A percentile compares a stretch with the other conserved stretches of the same genome.
Evolutionary conservation across 345 rosid genomes (phyloP).

Genomic region (Ceriops tagal): DNA sequence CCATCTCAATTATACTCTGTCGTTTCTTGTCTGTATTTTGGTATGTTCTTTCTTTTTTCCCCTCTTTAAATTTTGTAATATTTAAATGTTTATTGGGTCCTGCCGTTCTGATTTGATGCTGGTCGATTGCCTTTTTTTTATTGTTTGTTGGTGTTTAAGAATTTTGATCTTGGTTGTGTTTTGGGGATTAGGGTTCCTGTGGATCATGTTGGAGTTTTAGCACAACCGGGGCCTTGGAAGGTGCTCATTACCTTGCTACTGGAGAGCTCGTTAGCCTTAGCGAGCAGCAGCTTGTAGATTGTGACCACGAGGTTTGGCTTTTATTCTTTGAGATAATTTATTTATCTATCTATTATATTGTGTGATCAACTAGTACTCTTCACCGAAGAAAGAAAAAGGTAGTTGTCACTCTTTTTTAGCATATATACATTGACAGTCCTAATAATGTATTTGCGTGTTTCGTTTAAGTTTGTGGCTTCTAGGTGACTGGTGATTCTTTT

Average conservation of each 20-base stretch:
- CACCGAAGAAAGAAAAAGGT: too few species aligned
- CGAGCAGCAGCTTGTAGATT: slow-evolving; percentile 97
- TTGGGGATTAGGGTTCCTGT: slow-evolving; percentile 62
- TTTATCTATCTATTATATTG: not conserved
- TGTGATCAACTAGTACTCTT: too few species aligned
- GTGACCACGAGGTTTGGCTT: slow-evolving; percentile 87
- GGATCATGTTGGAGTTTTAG: slow-evolving; percentile 99
- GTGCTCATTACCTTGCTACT: slow-evolving; percentile 77
- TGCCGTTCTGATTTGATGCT: not conserved
- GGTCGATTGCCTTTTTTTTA: too few species aligned
- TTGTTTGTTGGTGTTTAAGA: not conserved
- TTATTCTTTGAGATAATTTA: too few species aligned
- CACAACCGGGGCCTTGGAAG: slow-evolving; percentile 89
- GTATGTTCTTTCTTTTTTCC: too few species aligned
- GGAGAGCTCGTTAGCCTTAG: slow-evolving; percentile 92
- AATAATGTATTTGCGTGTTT: not conserved
- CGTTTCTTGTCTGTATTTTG: too few species aligned
- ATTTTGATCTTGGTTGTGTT: not conserved
- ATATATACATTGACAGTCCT: too few species aligned
- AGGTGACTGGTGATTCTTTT: not conserved
- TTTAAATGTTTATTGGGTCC: too few species aligned
- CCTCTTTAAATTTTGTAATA: too few species aligned
- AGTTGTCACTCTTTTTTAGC: too few species aligned
- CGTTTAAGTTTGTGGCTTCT: not conserved
- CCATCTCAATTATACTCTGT: too few species aligned